Conservation (phyloP, 345 rosid genomes). For the Raphanus raphanistrum region DNA sequence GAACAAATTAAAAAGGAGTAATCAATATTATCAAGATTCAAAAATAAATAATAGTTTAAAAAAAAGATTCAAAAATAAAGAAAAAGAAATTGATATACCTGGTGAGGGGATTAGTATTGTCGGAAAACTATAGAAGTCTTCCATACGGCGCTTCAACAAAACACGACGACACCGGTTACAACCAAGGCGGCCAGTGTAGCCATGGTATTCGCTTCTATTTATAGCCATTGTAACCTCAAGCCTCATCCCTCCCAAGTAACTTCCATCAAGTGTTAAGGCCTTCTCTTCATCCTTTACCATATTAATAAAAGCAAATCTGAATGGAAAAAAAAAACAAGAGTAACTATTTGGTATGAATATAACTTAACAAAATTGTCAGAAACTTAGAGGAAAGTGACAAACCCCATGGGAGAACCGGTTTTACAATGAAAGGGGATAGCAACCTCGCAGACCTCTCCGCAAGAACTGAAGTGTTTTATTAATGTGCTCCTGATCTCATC, state of each 20-base stretch:
- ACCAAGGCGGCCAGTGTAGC: background rate
- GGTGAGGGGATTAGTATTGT: background rate
- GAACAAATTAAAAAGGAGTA: background rate
- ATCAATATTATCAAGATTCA: background rate
- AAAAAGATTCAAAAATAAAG: background rate
- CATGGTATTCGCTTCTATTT: conserved; percentile 24
- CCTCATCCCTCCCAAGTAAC: conserved; percentile 40
- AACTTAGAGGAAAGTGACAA: conserved; percentile 16
- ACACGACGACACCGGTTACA: background rate
- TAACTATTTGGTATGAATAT: background rate
- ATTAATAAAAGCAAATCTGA: conserved; percentile 65
- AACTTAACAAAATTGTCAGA: background rate
- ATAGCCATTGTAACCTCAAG: conserved; percentile 59
- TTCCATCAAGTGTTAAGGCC: conserved; percentile 59
- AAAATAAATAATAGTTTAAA: too few relatives aligned
- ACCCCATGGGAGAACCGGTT: conserved; percentile 52
- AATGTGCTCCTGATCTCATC: conserved; percentile 53
- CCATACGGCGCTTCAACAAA: background rate
- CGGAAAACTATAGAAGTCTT: background rate
- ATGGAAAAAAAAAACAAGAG: background rate
- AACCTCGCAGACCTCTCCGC: conserved; percentile 56
- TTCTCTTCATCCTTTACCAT: conserved; percentile 43
- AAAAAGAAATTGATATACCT: background rate
- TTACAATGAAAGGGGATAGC: conserved; percentile 55
- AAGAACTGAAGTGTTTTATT: conserved; percentile 53